Base-by-base conservation (phyloP, 352 stramenopile species). In the Phytopythium helicoides region DNA sequence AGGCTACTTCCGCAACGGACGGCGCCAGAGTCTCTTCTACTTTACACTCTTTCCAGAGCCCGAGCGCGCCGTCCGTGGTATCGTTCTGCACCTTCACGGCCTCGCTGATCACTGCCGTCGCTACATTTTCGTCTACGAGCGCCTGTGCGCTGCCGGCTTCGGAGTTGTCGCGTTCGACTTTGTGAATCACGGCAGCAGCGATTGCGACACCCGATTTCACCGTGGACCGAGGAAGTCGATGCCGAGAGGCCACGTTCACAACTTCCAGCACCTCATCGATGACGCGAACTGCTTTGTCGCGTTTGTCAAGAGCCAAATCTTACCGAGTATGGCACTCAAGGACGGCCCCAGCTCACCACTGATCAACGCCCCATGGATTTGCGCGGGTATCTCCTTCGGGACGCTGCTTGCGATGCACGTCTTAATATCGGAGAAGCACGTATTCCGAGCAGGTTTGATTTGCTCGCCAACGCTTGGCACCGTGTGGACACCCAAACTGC, bases 51-150 rank as follows among this genome's bases (percentile, higher is more conserved):
- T 81, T 49, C 72, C 75, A 1, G 55, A 70, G 12, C 40, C 62
- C 49, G 3, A 45, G 16, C 63, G 65, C 21, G 46, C 60, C 3
- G 52, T 83, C 48, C 51, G 73, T 10, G 75, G 72, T 31, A 55
- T 86, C 34, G 63, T 83, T 25, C 34, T 88, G 26, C 74, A 72
- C 55, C 57, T 86, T 26, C 72, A 86, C 51, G 75, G 76, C 37
- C 75, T 88, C 56, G 74, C 71, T 10, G 76, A 88, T 47, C 75
- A 86, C 59, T 68, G 61, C 23, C 63, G 71, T 21, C 67, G 75
- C 21, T 73, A 79, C 53, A 61, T 71, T 21, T 59, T 69, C 31
- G 42, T 83, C 14, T 83, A 71, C 54, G 64, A 82, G 54, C 59
- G 57, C 5, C 45, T 86, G 49, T 72, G 71, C 42, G 44, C 57